These are phyloP conservation scores for Stevia rebaudiana DNA, from an alignment of 140 eudicot species.

Conservation along the genomic window DNA sequence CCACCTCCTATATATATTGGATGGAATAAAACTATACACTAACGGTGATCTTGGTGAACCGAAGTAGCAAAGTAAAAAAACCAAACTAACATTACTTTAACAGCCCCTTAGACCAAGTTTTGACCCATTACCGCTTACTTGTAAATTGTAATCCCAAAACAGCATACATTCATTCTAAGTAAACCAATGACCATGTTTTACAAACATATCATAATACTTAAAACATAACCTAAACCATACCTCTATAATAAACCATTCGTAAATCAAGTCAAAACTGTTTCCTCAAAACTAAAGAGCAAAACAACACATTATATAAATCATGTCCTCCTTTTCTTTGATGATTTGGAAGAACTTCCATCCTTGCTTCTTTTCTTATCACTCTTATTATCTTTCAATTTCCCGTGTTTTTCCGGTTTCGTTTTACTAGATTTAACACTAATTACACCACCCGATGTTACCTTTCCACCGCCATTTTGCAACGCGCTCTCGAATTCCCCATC, in stretches of 20 bases:
- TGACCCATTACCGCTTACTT: no score
- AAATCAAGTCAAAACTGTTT: slow-evolving; percentile 14
- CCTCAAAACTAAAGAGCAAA: not conserved
- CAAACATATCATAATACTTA: not conserved
- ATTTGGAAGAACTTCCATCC: slow-evolving; percentile 55
- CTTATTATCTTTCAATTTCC: slow-evolving; percentile 33
- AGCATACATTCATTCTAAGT: not conserved
- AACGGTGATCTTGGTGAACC: no score
- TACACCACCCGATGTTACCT: slow-evolving; percentile 48
- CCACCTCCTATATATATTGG: no score
- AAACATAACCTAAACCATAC: not conserved
- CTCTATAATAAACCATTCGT: not conserved
- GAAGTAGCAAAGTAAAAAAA: no score
- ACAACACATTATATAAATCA: not conserved
- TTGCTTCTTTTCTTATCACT: slow-evolving; percentile 54
- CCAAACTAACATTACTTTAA: no score
- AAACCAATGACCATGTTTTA: not conserved
- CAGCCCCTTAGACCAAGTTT: not conserved
- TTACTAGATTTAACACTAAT: slow-evolving; percentile 71
- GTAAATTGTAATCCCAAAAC: no score
- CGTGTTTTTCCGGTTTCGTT: slow-evolving; percentile 35
- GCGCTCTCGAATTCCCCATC: slow-evolving; percentile 78
- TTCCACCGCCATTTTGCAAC: slow-evolving; percentile 55
- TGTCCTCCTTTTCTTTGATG: slow-evolving; percentile 61
- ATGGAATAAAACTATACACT: no score